Conservation (phyloP, 2,329 filamentous ascomycete species). For the Trichophaea hybrida region DNA sequence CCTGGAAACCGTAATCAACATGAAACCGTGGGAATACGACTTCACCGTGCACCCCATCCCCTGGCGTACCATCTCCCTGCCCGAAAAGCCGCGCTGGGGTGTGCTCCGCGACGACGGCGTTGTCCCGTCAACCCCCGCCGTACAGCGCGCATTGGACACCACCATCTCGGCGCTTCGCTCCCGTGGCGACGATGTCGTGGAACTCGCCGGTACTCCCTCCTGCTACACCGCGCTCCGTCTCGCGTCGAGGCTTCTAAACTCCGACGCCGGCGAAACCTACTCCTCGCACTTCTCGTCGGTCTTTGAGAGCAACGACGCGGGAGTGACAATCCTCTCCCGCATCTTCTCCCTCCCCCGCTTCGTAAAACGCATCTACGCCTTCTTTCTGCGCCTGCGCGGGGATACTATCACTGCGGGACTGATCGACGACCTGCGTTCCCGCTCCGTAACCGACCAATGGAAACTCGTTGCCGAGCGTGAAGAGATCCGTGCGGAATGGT, state of each 20-base stretch:
- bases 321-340: slow-evolving; percentile 58
- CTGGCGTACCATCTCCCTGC: slow-evolving; percentile 58
- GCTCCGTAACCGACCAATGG: slow-evolving; percentile 68
- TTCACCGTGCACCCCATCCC: slow-evolving; percentile 70
- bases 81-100: slow-evolving; percentile 42
- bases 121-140: slow-evolving; percentile 74
- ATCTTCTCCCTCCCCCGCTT: slow-evolving; percentile 60
- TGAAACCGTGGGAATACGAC: slow-evolving; percentile 83
- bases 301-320: slow-evolving; percentile 60
- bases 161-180: slow-evolving; percentile 53
- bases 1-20: slow-evolving; percentile 58
- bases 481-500: slow-evolving; percentile 61
- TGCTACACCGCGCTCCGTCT: slow-evolving; percentile 63
- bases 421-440: slow-evolving; percentile 56
- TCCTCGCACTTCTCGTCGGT: slow-evolving; percentile 59
- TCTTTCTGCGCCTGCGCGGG: slow-evolving; percentile 65
- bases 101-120: slow-evolving; percentile 68
- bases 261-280: slow-evolving; percentile 71
- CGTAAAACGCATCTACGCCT: slow-evolving; percentile 71
- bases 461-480: slow-evolving; percentile 64
- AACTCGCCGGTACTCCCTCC: slow-evolving; percentile 39
- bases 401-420: slow-evolving; percentile 68
- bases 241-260: slow-evolving; percentile 65
- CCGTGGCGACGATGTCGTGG: slow-evolving; percentile 61
- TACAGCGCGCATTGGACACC: slow-evolving; percentile 57